Base-by-base conservation (phyloP, 2,329 filamentous ascomycete species). In the Tolypocladium album region DNA sequence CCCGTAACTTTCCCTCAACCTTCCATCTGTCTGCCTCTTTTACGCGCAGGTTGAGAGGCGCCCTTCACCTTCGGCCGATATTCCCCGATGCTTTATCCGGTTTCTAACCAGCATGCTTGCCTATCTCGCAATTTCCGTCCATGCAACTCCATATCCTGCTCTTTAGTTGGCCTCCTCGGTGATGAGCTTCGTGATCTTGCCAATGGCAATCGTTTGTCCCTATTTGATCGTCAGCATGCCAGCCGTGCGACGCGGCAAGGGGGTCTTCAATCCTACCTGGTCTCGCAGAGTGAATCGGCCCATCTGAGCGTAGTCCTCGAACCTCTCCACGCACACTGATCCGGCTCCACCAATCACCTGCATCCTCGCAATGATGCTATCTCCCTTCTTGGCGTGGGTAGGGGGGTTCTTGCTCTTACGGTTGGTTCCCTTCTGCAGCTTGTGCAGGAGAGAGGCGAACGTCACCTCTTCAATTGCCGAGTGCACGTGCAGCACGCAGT, bases 131-230 rank as follows among this genome's bases (percentile, higher is more conserved):
- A 34, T 12, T 53, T 53, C 20, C 50, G 31, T n/a, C 50, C 50
- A 17, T 53, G 50, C 50, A 1, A 8, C 22, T 7, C 50, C 11
- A 4, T 11, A 11, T 38, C 20, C 20, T 34, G 31, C 20, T 36
- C 31, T 55, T 56, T 56, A 62, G 36, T 53, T 58, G 43, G 24
- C 24, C 20, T 62, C 61, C 3, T 77, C 74, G 9, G 71, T 77
- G 68, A 85, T 80, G 64, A 99, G 83, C 82, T 92, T 97, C 62
- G 91, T 97, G 74, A 99, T 95, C 84, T 99, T 99, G 71, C 94
- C 94, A 78, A 99, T 99, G 60, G 94, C 94, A 79, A 99, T 97
- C 0, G 94, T 99, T 89, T 97, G 93, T 69, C 94, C 94, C 87
- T 97, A 71, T 59, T 71, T 58, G 64, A 31, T 59, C 15, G 59